Evolutionary conservation across 805 yeast genomes (phyloP).

Genomic region (Cyberlindnera lachancei): DNA sequence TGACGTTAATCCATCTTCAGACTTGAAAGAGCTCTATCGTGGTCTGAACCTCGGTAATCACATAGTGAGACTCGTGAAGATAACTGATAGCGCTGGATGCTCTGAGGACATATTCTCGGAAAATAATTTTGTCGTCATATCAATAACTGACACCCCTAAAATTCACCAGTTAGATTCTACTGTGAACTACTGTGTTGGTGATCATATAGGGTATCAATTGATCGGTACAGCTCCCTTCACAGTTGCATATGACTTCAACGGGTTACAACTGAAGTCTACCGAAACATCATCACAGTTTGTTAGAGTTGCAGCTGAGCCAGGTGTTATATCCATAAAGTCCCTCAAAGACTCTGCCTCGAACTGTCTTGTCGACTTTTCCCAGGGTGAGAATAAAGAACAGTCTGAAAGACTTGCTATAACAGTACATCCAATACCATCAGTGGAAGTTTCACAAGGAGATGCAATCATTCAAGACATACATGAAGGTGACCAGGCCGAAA

Average conservation of each 20-base stretch:
- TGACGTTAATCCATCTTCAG: slow-evolving; percentile 33
- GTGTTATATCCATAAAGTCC: slow-evolving; percentile 59
- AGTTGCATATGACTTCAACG: slow-evolving; percentile 69
- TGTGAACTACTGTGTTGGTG: slow-evolving; percentile 83
- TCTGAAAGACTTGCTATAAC: slow-evolving; percentile 28
- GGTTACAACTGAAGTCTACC: slow-evolving; percentile 46
- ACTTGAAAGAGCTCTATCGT: slow-evolving; percentile 38
- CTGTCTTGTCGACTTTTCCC: slow-evolving; percentile 58
- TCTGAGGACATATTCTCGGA: slow-evolving; percentile 34
- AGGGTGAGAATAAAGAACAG: slow-evolving; percentile 26
- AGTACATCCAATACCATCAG: slow-evolving; percentile 64
- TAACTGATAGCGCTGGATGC: slow-evolving; percentile 71
- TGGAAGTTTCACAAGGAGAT: slow-evolving; percentile 77
- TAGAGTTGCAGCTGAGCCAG: slow-evolving; percentile 77
- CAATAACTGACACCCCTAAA: slow-evolving; percentile 72
- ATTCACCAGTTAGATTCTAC: slow-evolving; percentile 39
- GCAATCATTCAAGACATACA: slow-evolving; percentile 73
- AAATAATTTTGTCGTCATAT: slow-evolving; percentile 41
- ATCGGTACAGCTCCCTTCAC: slow-evolving; percentile 77
- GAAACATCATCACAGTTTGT: slow-evolving; percentile 43
- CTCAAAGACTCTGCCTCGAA: slow-evolving; percentile 68
- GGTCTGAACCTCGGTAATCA: slow-evolving; percentile 66
- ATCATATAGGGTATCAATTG: slow-evolving; percentile 67
- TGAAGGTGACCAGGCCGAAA: slow-evolving; percentile 91
- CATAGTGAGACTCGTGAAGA: slow-evolving; percentile 44